These are phyloP conservation scores for Arthrinium phaeospermum DNA, from an alignment of 2,329 filamentous ascomycete genomes.

Conservation along the genomic window DNA sequence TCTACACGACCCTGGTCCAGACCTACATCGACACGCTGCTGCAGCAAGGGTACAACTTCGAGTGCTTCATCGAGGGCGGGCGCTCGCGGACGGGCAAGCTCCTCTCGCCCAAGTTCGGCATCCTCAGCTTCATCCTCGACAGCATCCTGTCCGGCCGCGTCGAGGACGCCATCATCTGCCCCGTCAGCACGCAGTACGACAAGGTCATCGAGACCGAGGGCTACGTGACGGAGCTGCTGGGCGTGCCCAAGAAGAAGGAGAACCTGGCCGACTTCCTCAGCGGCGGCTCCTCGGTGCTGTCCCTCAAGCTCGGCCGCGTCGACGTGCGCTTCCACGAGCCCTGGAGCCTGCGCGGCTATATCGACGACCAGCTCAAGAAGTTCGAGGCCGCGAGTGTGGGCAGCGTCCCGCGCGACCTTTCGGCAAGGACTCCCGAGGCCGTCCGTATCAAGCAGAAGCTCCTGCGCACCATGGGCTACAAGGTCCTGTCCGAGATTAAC, in stretches of 20 bases:
- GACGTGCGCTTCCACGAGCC: conserved; percentile 97
- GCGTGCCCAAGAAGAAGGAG: conserved; percentile 94
- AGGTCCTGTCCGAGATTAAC: conserved; percentile 93
- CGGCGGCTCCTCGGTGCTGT: conserved; percentile 82
- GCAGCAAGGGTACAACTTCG: conserved; percentile 90
- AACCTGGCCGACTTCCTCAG: conserved; percentile 90
- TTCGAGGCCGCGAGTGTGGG: conserved; percentile 40
- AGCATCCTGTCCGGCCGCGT: conserved; percentile 87
- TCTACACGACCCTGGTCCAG: conserved; percentile 94
- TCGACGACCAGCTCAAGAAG: conserved; percentile 74
- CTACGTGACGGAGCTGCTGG: conserved; percentile 92
- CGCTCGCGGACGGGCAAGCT: conserved; percentile 93
- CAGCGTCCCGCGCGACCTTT: conserved; percentile 54
- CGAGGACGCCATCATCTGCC: conserved; percentile 89
- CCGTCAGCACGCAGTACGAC: conserved; percentile 97
- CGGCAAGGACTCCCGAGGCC: conserved; percentile 54
- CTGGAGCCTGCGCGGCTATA: conserved; percentile 86
- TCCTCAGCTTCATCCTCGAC: conserved; percentile 89
- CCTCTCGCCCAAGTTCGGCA: conserved; percentile 92
- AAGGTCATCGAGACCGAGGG: conserved; percentile 98
- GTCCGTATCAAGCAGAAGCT: conserved; percentile 70
- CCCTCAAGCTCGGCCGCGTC: conserved; percentile 85
- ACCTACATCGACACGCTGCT: conserved; percentile 93
- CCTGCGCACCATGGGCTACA: conserved; percentile 86
- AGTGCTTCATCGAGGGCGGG: conserved; percentile 97